Base-by-base conservation (phyloP, 176 grass and related monocot genomes). In the Ensete glaucum region DNA sequence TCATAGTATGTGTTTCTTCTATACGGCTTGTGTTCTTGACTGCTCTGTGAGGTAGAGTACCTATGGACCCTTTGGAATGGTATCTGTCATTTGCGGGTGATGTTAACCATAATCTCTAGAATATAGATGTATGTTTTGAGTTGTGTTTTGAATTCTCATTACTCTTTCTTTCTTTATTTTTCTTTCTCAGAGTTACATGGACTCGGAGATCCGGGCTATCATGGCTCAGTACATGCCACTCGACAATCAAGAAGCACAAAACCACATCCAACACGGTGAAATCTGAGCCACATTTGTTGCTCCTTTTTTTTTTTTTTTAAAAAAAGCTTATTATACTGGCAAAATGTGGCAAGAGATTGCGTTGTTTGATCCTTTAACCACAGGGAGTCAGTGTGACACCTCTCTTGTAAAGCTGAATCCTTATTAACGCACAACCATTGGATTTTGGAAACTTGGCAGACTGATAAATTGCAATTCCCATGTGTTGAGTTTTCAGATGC, bases 191-290 rank as follows among this genome's bases (percentile, higher is more conserved):
- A 74, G 72, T 34, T 74, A 74, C 53, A 74, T 74, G 72, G 72
- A 74, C 53, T 55, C 72, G 1, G 72, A 74, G 72, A 56, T 74
- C 15, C 72, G 72, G 1, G 72, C 72, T 17, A 74, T 74, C 53
- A 74, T 74, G 72, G 72, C 72, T 16, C 72, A 74, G 52, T 74
- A 74, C 72, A 74, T 74, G 72, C 72, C 72, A 9, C 72, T 74
- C 26, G 72, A 74, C 72, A 74, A 74, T 34, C 72, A 74, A 57
- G 72, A 74, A 56, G 53, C 52, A n/a, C 72, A 74, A 34, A 74
- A 29, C 20, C 72, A 74, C 11, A 29, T 74, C 53, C 72, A 34
- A 1, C 72, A 74, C 19, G 72, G 12, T 27, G 72, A 74, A 54
- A 74, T 74, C 25, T 74, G 72, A 74, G 20, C 5, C 4, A 2